Conservation (phyloP, 352 stramenopile genomes). For the Phytophthora tubulina region DNA sequence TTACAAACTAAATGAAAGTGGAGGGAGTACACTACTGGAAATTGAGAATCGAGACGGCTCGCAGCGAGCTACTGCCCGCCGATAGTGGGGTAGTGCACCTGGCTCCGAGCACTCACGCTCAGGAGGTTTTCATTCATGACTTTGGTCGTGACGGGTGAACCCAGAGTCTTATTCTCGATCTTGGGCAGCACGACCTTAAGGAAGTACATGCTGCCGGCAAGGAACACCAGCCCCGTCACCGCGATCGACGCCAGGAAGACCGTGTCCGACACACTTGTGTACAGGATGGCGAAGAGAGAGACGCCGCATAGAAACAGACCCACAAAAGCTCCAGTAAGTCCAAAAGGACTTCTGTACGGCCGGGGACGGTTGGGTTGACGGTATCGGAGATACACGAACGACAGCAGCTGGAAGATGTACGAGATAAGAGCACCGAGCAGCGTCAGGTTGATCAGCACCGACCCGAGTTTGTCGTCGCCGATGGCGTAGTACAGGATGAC, state of each 20-base stretch:
- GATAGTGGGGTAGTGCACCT: conserved; percentile 5
- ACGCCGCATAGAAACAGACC: conserved; percentile 54
- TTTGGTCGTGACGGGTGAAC: conserved; percentile 34
- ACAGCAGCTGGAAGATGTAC: conserved; percentile 70
- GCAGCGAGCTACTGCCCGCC: background rate
- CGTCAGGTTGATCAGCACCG: conserved; percentile 67
- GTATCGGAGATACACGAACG: conserved; percentile 64
- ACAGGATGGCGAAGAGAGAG: conserved; percentile 62
- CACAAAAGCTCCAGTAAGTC: conserved; percentile 49
- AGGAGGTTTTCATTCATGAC: conserved; percentile 46
- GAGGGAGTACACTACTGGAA: background rate
- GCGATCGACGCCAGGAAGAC: conserved; percentile 68
- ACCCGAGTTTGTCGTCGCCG: conserved; percentile 59
- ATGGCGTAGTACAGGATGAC: conserved; percentile 65
- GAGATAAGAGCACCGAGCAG: conserved; percentile 53
- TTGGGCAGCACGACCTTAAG: conserved; percentile 47
- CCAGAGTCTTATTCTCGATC: conserved; percentile 44
- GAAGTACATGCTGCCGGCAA: conserved; percentile 56
- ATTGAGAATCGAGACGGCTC: background rate
- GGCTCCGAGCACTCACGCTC: conserved; percentile 35
- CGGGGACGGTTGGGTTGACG: conserved; percentile 57
- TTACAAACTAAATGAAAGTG: conserved; percentile 11
- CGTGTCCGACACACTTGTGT: conserved; percentile 53
- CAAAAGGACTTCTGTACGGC: conserved; percentile 64
- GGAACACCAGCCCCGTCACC: conserved; percentile 55